These are phyloP conservation scores for Ophiocordyceps australis DNA, from an alignment of 2,329 filamentous ascomycete species.

Conservation along the genomic window DNA sequence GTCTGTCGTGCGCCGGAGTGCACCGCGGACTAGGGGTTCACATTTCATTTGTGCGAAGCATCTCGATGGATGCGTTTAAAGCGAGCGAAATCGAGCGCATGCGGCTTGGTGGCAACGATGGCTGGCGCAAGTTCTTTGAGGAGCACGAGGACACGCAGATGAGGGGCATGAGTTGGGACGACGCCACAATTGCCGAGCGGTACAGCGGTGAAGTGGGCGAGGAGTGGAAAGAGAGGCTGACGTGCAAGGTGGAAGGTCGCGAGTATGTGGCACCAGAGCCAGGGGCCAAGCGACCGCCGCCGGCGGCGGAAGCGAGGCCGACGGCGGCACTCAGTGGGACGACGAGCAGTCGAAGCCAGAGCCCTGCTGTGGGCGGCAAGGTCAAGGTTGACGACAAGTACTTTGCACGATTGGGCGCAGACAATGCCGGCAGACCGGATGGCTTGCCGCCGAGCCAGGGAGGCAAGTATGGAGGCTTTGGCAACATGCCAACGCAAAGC, in stretches of 20 bases:
- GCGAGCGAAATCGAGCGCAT: conserved; percentile 81
- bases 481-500: conserved; percentile 48
- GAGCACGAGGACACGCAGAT: conserved; percentile 47
- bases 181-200: conserved; percentile 74
- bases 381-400: conserved; percentile 67
- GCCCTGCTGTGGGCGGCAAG: conserved; percentile 22
- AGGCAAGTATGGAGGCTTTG: conserved; percentile 84
- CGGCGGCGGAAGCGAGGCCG: conserved; percentile 7
- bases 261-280: conserved; percentile 79
- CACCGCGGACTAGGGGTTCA: conserved; percentile 92
- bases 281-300: conserved; percentile 37
- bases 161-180: conserved; percentile 58
- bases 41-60: conserved; percentile 93
- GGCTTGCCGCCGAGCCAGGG: conserved; percentile 72
- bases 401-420: conserved; percentile 68
- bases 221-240: conserved; percentile 84
- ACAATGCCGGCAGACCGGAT: conserved; percentile 62
- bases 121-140: conserved; percentile 80
- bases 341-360: conserved; percentile 18
- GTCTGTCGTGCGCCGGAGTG: conserved; percentile 83
- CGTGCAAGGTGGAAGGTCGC: conserved; percentile 70
- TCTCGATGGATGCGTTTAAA: conserved; percentile 99
- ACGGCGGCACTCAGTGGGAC: conserved; percentile 18
- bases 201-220: conserved; percentile 84
- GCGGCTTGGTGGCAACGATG: conserved; percentile 77